Evolutionary conservation across 768 basidiomycete species (phyloP).

Genomic region (Kwoniella sp.): DNA sequence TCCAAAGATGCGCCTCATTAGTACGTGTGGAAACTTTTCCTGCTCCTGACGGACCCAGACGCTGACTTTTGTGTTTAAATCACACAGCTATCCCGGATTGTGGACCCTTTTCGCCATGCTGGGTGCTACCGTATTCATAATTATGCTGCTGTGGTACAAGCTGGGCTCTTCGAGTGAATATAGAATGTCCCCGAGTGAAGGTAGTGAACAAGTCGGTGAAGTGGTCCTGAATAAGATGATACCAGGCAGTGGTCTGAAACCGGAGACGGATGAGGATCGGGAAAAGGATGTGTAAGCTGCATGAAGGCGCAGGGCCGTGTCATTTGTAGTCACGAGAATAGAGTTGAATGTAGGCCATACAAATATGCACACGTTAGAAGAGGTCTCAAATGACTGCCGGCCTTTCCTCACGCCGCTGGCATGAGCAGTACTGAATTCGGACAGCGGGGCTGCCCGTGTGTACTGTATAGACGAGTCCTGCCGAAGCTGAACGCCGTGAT

Average conservation of each 20-base stretch:
- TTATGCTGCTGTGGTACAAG: constrained; percentile 41
- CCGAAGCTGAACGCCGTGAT: too few species aligned
- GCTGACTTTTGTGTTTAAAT: background rate
- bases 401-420: too few species aligned
- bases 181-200: constrained; percentile 4
- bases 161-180: constrained; percentile 44
- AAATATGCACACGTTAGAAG: too few species aligned
- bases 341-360: too few species aligned
- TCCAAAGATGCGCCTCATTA: constrained; percentile 36
- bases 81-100: constrained; percentile 42
- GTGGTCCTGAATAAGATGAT: background rate
- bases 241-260: background rate
- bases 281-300: background rate
- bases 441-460: too few species aligned
- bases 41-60: background rate
- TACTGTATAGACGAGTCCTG: too few species aligned
- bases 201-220: constrained; percentile 1
- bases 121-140: constrained; percentile 26
- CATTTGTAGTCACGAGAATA: background rate
- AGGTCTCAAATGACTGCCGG: too few species aligned
- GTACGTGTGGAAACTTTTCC: constrained; percentile 13
- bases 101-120: constrained; percentile 50
- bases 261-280: background rate
- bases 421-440: too few species aligned
- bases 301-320: background rate